These are phyloP conservation scores for Leishmania tarentolae DNA, from an alignment of 208 protist species.

Conservation along the genomic window DNA sequence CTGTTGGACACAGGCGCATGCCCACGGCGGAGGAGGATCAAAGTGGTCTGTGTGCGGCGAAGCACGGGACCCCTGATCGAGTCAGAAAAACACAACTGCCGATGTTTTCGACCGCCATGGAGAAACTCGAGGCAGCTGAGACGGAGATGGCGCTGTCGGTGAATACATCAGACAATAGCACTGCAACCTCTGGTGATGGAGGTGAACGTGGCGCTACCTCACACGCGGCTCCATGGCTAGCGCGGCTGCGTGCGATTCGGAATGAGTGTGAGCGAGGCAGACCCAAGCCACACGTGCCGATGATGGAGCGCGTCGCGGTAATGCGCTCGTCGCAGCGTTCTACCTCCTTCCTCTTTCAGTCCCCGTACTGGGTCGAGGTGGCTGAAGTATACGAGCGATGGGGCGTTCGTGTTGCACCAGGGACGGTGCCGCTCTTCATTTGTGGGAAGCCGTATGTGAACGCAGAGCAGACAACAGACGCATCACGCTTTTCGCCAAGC, in stretches of 20 bases:
- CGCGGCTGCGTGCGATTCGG: slow-evolving; percentile 11
- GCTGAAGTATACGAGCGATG: slow-evolving; percentile 33
- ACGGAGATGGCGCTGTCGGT: not conserved
- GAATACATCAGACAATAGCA: not conserved
- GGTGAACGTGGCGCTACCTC: not conserved
- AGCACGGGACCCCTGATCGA: not conserved
- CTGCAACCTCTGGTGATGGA: not conserved
- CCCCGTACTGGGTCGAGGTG: slow-evolving; percentile 54
- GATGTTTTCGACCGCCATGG: not conserved
- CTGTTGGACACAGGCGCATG: not conserved
- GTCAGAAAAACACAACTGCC: not conserved
- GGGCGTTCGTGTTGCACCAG: slow-evolving; percentile 34
- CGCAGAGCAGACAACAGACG: slow-evolving; percentile 64
- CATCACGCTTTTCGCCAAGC: slow-evolving; percentile 37
- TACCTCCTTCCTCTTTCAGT: slow-evolving; percentile 33
- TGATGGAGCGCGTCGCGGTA: not conserved
- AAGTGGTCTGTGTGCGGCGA: not conserved
- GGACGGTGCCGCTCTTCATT: slow-evolving; percentile 20
- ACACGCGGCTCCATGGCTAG: slow-evolving; percentile 15
- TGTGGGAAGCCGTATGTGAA: slow-evolving; percentile 29
- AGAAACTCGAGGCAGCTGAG: not conserved
- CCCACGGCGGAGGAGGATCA: not conserved
- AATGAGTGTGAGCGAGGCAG: not conserved
- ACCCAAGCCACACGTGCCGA: not conserved
- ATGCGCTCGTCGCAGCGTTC: not conserved